Conservation (phyloP, 768 basidiomycete species). For the Amanita rubescens region DNA sequence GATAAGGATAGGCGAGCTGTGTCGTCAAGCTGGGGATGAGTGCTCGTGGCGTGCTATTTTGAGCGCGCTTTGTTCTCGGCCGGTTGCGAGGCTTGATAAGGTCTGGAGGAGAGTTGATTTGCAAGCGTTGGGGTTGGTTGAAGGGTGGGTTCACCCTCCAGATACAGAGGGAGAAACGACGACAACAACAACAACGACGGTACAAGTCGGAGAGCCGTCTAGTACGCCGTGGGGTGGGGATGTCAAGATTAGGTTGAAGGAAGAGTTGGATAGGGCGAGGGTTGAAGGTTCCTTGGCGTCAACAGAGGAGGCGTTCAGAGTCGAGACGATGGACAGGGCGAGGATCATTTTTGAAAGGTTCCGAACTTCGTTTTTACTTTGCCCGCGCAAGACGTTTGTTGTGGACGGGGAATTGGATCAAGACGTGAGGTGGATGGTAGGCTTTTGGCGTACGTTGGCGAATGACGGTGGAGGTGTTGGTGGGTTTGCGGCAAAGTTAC, state of each 20-base stretch:
- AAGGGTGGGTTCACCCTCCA: constrained; percentile 54
- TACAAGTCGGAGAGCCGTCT: constrained; percentile 32
- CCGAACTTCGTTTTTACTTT: constrained; percentile 41
- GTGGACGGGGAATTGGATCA: constrained; percentile 33
- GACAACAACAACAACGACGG: no score
- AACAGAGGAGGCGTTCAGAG: constrained; percentile 34
- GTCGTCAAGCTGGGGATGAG: constrained; percentile 67
- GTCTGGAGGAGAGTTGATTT: constrained; percentile 73
- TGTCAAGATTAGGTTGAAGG: constrained; percentile 35
- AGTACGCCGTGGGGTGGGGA: constrained; percentile 69
- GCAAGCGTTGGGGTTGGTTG: constrained; percentile 47
- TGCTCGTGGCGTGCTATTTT: constrained; percentile 72
- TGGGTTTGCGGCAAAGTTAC: constrained; percentile 48
- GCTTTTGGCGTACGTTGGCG: constrained; percentile 50
- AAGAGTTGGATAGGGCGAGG: constrained; percentile 39
- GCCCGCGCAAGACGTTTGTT: constrained; percentile 33
- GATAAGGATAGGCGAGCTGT: constrained; percentile 67
- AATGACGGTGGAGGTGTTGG: constrained; percentile 29
- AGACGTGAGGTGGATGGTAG: constrained; percentile 42
- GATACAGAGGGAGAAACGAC: constrained; percentile 24
- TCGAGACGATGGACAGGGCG: constrained; percentile 33
- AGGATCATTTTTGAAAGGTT: constrained; percentile 46
- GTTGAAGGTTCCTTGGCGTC: constrained; percentile 19
- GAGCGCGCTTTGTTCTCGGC: constrained; percentile 63
- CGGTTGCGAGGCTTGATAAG: constrained; percentile 71